These are phyloP conservation scores for Jatropha multifida DNA, from an alignment of 441 rosid species.

Conservation along the genomic window DNA sequence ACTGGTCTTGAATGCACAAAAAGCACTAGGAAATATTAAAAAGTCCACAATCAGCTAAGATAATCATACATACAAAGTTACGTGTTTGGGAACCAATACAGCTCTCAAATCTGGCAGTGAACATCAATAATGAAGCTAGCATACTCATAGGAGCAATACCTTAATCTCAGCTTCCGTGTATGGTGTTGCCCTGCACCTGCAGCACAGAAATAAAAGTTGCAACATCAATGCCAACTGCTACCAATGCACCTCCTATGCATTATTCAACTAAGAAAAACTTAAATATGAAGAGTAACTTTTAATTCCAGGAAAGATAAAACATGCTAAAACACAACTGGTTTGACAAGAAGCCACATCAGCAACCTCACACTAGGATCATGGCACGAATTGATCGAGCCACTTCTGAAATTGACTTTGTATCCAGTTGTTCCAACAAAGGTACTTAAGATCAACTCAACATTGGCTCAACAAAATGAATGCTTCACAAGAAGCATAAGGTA, in stretches of 20 bases:
- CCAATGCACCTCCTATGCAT: not conserved
- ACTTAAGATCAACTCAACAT: not conserved
- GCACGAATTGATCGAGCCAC: not conserved
- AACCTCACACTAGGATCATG: not conserved
- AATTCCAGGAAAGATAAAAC: not conserved
- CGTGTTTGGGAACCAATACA: not conserved
- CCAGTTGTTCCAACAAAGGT: not conserved
- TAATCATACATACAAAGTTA: not conserved
- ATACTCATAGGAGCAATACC: constrained; percentile 41
- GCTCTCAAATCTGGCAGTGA: not conserved
- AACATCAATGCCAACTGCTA: constrained; percentile 5
- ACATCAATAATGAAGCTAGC: not conserved
- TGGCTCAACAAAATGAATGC: not conserved
- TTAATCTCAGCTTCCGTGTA: constrained; percentile 93
- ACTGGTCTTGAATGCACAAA: not conserved
- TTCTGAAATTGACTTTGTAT: not conserved
- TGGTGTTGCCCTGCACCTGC: constrained; percentile 68
- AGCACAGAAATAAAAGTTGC: constrained; percentile 13
- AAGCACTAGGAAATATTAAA: not conserved
- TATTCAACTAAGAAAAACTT: not conserved
- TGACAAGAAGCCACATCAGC: not conserved
- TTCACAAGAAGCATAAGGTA: not conserved
- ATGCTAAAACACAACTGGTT: not conserved
- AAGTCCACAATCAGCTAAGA: not conserved
- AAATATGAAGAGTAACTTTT: not conserved